phyloP scores from a whole-genome alignment of 306 rosid species.

The Purshia tridentata region DNA sequence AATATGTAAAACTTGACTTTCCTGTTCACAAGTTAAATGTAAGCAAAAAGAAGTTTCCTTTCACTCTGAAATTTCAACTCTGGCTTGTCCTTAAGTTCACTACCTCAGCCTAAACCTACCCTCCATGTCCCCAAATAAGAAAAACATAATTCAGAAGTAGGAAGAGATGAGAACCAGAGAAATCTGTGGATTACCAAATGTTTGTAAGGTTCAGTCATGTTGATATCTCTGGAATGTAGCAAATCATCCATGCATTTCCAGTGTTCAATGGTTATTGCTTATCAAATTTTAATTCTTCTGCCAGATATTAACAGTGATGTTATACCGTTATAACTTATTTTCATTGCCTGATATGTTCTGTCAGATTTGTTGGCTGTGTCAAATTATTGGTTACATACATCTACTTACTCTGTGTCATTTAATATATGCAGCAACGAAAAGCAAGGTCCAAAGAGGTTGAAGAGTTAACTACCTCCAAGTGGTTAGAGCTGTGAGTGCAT shows the following conservation, averaged over 20 bases:
- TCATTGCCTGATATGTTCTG: background rate
- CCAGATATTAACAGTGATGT: background rate
- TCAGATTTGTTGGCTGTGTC: background rate
- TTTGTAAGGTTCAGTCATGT: background rate
- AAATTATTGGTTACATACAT: background rate
- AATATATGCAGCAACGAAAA: conserved; percentile 39
- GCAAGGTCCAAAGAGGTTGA: conserved; percentile 25
- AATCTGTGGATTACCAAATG: background rate
- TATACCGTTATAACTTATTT: background rate
- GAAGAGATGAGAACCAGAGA: background rate
- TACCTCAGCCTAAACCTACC: background rate
- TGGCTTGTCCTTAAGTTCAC: background rate
- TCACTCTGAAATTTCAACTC: background rate
- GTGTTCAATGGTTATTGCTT: background rate
- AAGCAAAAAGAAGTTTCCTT: background rate
- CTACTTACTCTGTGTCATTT: background rate
- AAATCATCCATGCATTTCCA: background rate
- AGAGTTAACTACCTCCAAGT: conserved; percentile 14
- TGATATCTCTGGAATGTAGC: background rate
- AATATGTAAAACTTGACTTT: background rate
- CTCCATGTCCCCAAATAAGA: background rate
- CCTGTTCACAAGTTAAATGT: background rate
- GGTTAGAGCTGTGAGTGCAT: conserved; percentile 1
- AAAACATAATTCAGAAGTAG: background rate
- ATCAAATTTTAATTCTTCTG: background rate